Conservation (phyloP, 495 filamentous ascomycete genomes). For the Aspergillus sclerotioniger region DNA sequence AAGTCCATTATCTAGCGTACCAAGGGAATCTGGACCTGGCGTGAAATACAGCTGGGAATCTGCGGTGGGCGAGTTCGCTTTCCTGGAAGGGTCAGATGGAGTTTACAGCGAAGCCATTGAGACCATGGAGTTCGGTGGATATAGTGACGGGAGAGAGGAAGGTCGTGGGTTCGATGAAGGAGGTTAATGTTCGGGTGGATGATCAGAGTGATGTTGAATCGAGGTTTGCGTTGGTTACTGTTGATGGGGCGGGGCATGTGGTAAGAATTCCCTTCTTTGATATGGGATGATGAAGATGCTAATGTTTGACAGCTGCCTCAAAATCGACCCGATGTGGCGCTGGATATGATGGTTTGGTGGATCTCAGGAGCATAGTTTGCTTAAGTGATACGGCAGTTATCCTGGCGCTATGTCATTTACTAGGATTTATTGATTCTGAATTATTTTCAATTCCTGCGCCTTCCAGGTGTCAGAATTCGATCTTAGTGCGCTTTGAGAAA, state of each 20-base stretch:
- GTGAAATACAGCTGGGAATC: constrained; percentile 46
- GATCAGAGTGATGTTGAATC: constrained; percentile 4
- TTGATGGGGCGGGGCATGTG: constrained; percentile 27
- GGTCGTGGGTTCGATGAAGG: constrained; percentile 24
- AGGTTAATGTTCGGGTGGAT: constrained; percentile 14
- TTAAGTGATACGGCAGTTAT: neutral
- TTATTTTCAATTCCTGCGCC: too few relatives aligned
- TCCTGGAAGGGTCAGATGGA: constrained; percentile 44
- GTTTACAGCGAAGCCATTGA: constrained; percentile 35
- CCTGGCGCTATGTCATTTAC: neutral
- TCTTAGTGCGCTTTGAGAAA: too few relatives aligned
- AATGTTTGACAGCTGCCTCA: constrained; percentile 23
- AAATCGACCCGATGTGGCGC: constrained; percentile 35
- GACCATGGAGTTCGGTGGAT: constrained; percentile 33
- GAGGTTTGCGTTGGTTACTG: constrained; percentile 31
- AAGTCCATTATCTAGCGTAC: constrained; percentile 42
- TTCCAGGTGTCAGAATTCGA: too few relatives aligned
- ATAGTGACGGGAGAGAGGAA: constrained; percentile 9
- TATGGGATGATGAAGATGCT: neutral
- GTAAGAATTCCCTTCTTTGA: constrained; percentile 11
- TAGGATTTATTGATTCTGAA: too few relatives aligned
- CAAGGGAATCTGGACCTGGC: constrained; percentile 47
- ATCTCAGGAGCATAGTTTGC: constrained; percentile 24
- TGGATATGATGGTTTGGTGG: constrained; percentile 38
- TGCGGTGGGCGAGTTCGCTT: constrained; percentile 38